Percentiles rank a stretch among this genome's conserved stretches.
These are phyloP conservation scores for Hymenoscyphus fraxineus DNA, from an alignment of 2,329 filamentous ascomycete genomes.

Conservation along the genomic window DNA sequence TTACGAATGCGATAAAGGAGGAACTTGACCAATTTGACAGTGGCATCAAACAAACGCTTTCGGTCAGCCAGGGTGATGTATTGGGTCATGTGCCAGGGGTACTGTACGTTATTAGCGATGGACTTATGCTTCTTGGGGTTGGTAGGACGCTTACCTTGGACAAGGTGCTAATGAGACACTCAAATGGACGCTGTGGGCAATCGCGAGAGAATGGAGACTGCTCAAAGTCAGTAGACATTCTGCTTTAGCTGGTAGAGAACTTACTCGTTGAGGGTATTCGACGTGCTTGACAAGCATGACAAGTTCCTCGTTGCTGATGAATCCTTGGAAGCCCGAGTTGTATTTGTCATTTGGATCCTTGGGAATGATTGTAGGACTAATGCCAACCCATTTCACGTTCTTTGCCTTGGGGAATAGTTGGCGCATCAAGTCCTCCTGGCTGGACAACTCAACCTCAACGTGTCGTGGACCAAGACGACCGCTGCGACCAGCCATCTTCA, in stretches of 20 bases:
- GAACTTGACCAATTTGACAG: slow-evolving; percentile 45
- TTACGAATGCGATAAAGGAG: slow-evolving; percentile 43
- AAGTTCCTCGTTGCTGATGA: slow-evolving; percentile 60
- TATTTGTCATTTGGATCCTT: slow-evolving; percentile 35
- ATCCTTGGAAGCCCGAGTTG: slow-evolving; percentile 55
- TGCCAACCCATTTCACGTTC: slow-evolving; percentile 53
- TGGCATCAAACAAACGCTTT: slow-evolving; percentile 48
- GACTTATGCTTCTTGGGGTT: background rate
- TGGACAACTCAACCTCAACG: slow-evolving; percentile 54
- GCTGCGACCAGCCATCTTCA: slow-evolving; percentile 37
- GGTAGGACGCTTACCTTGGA: slow-evolving; percentile 29
- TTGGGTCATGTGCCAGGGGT: slow-evolving; percentile 58
- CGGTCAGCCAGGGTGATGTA: slow-evolving; percentile 57
- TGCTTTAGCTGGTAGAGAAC: slow-evolving; percentile 30
- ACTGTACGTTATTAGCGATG: slow-evolving; percentile 36
- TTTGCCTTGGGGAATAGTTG: slow-evolving; percentile 58
- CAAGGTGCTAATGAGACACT: slow-evolving; percentile 59
- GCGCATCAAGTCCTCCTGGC: slow-evolving; percentile 54
- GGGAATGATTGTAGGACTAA: slow-evolving; percentile 40
- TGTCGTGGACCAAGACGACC: slow-evolving; percentile 54
- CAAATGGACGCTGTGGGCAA: slow-evolving; percentile 61
- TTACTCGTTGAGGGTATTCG: slow-evolving; percentile 58
- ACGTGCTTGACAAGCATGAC: slow-evolving; percentile 61
- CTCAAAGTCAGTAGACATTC: slow-evolving; percentile 12
- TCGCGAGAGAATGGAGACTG: slow-evolving; percentile 58